Evolutionary conservation across 345 rosid species (phyloP).

Genomic region (Syzygium jambos): DNA sequence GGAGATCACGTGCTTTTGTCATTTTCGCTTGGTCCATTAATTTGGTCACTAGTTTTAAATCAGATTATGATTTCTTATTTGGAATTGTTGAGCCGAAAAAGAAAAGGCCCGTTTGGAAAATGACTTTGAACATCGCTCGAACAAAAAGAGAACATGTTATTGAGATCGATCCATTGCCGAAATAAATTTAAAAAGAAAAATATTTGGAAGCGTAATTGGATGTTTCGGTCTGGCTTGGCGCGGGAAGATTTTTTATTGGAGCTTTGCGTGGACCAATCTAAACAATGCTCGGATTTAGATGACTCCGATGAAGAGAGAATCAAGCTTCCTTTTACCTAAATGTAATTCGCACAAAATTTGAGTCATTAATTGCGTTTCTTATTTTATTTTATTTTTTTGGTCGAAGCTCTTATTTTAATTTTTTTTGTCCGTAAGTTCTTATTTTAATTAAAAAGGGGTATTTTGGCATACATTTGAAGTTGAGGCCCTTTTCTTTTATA

Average conservation of each 20-base stretch:
- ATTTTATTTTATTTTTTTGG: neutral
- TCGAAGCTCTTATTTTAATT: too few species aligned
- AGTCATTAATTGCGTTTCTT: neutral
- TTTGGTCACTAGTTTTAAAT: neutral
- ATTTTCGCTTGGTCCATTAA: neutral
- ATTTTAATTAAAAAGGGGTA: neutral
- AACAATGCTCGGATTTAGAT: neutral
- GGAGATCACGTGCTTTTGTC: neutral
- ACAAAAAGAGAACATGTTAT: neutral
- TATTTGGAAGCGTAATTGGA: neutral
- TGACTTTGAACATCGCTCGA: neutral
- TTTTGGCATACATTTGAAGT: neutral
- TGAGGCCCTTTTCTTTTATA: neutral
- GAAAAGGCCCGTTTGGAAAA: neutral
- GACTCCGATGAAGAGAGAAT: neutral
- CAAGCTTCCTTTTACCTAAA: neutral
- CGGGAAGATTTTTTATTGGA: neutral
- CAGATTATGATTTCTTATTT: neutral
- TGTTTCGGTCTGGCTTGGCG: neutral
- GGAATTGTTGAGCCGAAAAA: neutral
- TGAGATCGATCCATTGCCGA: neutral
- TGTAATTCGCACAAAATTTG: neutral
- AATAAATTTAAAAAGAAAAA: neutral
- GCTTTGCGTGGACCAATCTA: neutral
- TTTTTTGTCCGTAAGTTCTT: neutral